Evolutionary conservation across 331 rosid species (phyloP), one percentile per base, ranked within the genome.

Genomic region (Erythrophleum ivorense): DNA sequence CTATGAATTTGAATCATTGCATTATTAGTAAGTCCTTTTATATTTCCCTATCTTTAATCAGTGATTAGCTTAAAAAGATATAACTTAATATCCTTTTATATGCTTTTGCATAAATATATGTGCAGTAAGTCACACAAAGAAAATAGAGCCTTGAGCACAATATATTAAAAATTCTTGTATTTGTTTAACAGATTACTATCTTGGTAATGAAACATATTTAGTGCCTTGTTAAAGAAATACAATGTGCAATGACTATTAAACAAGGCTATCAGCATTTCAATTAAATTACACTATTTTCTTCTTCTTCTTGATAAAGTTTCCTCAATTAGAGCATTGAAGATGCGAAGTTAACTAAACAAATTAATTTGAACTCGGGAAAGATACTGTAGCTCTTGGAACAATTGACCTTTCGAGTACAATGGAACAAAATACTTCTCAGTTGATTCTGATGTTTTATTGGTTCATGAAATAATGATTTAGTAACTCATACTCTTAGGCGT

Each of bases 401-500:
- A 14, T 29, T 31, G 5, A 50, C 41, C 24, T 64, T 31, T 40
- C 31, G 11, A 38, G 43, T 11, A 4, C 1, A 1, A 11, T 64
- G 48, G 46, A 15, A 31, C 36, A 40, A 12, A 16, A 7, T 18
- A 15, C 7, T 19, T 66, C 16, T 34, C 2, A 33, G 40, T 18
- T 73, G 63, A 34, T 52, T 73, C 33, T 9, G 18, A 34, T 31
- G 77, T 54, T 52, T n/a, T 36, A 4, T 9, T 74, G 9, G n/a
- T 21, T 34, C 59, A 33, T 29, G 72, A 3, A 11, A 31, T 24
- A 38, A 46, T 57, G 43, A 2, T 75, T 21, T 3, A 18, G 6
- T 24, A 45, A 53, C 65, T 52, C 9, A 78, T 21, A 71, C 16
- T 70, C 50, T 76, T 82, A 81, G 97, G 96, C 97, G 0, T 36